A percentile compares a stretch with the other conserved stretches of the same genome.
These are phyloP conservation scores for Teratosphaeria nubilosa DNA, from an alignment of 2,329 filamentous ascomycete species.

Conservation along the genomic window DNA sequence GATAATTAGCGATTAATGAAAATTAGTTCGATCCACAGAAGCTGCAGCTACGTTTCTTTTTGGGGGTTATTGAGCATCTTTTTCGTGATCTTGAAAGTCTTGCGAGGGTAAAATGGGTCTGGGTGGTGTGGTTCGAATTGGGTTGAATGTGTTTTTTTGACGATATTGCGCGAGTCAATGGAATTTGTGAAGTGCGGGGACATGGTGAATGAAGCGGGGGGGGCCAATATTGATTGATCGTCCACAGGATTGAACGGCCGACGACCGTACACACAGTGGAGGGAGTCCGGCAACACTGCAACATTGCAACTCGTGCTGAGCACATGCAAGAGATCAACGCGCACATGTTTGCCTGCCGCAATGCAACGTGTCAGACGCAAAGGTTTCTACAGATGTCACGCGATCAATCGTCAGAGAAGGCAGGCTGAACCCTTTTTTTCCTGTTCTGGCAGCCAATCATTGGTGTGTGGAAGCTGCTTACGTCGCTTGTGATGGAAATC, in stretches of 20 bases:
- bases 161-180: no score
- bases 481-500: conserved; percentile 1
- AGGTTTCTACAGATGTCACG: neutral
- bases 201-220: no score
- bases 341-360: neutral
- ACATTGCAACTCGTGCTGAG: no score
- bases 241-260: no score
- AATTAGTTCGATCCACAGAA: conserved; percentile 1
- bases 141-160: no score
- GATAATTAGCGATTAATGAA: neutral
- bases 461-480: neutral
- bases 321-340: neutral
- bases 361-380: neutral
- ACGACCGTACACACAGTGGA: no score
- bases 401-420: neutral
- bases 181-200: no score
- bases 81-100: neutral
- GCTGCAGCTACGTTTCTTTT: neutral
- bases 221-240: no score
- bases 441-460: neutral
- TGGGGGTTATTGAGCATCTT: no score
- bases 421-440: neutral
- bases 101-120: no score
- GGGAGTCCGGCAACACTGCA: no score
- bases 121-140: no score